Evolutionary conservation across 441 rosid genomes (phyloP), one percentile per base, ranked within the genome.

Genomic region (Populus hybrid): DNA sequence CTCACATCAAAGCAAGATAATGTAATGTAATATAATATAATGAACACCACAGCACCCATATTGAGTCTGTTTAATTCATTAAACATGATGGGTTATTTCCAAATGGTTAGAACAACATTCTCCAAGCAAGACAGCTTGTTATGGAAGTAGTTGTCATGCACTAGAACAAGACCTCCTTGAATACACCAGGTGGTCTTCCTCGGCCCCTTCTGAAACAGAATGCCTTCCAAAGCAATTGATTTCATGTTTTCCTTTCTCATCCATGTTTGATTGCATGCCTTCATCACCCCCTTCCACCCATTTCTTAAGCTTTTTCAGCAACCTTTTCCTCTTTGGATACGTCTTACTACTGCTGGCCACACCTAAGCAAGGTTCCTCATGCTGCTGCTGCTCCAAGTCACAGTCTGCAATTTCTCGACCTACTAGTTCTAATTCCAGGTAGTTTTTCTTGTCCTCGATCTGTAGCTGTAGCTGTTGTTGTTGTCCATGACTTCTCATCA

Each of bases 221-320:
- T 77, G 86, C 78, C 89, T 84, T 50, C 81, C 89, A 21, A 88
- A 82, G 84, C 90, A 87, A 70, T 84, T 82, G 57, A 54, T 74
- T 73, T 84, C 88, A 3, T 72, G 79, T 73, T 79, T 84, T 35
- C 71, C 87, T 67, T 82, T 86, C 23, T 84, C 90, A 59, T 82
- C 87, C 63, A 73, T 1, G 76, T 84, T 86, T 14, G 78, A 11
- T 75, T 84, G 89, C 77, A 80, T 76, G 28, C 77, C 84, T 21
- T 88, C 91, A 69, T 87, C 91, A 67, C 75, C 79, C 57, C 97
- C 90, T 72, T 90, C 97, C 28, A 93, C 91, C 94, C 93, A 92
- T 86, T 73, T 90, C 82, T 84, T 93, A 5, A 92, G 79, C 82
- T 88, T 93, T 23, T 87, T 83, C 66, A 93, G 82, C 74, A 92